A percentile compares a stretch with the other conserved stretches of the same genome.
Conservation (phyloP, 768 basidiomycete genomes). For the Leucosporidium scottii region DNA sequence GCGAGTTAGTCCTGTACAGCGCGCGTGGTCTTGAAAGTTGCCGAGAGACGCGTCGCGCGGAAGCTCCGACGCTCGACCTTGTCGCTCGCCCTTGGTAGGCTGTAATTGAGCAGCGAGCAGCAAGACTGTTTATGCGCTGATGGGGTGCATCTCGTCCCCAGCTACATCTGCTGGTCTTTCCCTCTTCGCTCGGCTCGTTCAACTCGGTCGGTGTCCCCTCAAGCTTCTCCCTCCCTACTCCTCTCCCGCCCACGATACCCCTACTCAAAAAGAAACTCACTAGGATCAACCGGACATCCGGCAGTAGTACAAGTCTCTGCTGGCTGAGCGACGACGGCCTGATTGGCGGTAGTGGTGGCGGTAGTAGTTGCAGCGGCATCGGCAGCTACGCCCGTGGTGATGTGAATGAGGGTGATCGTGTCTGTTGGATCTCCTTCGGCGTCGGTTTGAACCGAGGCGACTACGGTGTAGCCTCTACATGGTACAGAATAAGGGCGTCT, state of each 20-base stretch:
- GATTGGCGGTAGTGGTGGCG: not conserved
- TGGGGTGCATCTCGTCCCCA: no score
- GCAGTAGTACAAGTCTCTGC: constrained; percentile 13
- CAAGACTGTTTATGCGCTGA: no score
- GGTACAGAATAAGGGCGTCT: not conserved
- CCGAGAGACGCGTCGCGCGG: no score
- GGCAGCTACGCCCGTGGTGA: constrained; percentile 5
- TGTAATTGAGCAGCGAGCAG: no score
- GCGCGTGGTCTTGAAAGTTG: no score
- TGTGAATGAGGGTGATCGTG: constrained; percentile 4
- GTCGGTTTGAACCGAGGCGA: constrained; percentile 18
- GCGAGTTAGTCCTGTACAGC: no score
- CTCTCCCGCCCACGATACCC: not conserved
- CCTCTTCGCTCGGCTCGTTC: no score
- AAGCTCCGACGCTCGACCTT: no score
- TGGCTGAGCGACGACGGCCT: constrained; percentile 4
- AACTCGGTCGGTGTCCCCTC: no score
- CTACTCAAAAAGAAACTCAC: not conserved
- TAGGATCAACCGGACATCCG: constrained; percentile 18
- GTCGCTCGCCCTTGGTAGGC: no score
- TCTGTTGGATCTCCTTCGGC: constrained; percentile 12
- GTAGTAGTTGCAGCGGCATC: not conserved
- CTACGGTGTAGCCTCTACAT: constrained; percentile 16
- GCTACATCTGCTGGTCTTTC: no score
- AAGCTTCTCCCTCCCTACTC: no score